Base-by-base conservation (phyloP, 2,329 filamentous ascomycete species). In the Davidsoniella australis region DNA sequence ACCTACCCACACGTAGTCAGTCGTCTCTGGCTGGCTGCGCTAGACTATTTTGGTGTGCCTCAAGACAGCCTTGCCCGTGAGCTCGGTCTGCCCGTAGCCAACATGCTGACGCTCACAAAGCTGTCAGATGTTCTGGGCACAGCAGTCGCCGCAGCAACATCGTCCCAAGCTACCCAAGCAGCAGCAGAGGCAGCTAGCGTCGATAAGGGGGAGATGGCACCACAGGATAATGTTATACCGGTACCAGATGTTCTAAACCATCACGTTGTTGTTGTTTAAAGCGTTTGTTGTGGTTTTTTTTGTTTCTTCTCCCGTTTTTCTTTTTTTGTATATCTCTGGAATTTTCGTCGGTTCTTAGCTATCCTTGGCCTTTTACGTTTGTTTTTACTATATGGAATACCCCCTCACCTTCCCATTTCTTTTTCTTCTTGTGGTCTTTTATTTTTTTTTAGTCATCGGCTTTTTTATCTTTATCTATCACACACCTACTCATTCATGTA, bases 1-100 rank as follows among this genome's bases (percentile, higher is more conserved):
- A 58, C 60, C 26, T 56, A 71, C 23, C 69, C 69, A 2, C 63
- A 69, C 2, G 33, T 26, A 6, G 50, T 49, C 51, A 63, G 66
- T 12, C 40, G 17, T 36, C 42, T 51, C 18, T 49, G 47, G 47
- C 18, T 48, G 12, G 36, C 29, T 5, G 43, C 45, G 8, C 45
- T 53, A 4, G 48, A 50, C 41, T 41, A 45, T 37, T 57, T 56
- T 51, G 47, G 54, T 40, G 49, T 54, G 39, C 49, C 50, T 10
- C 41, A 49, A 16, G 47, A 52, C 17, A 52, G 42, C 42, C 41
- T 52, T 45, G 52, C 50, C 9, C 51, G 53, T 18, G 47, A 51
- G 24, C 41, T 54, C 40, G 24, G 56, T 17, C 52, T 50, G 37
- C 56, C 54, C 4, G 48, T 53, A 10, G 39, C 40, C 16, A 49